phyloP scores from a whole-genome alignment of 352 stramenopile genomes.

The Phytophthora cactorum region DNA sequence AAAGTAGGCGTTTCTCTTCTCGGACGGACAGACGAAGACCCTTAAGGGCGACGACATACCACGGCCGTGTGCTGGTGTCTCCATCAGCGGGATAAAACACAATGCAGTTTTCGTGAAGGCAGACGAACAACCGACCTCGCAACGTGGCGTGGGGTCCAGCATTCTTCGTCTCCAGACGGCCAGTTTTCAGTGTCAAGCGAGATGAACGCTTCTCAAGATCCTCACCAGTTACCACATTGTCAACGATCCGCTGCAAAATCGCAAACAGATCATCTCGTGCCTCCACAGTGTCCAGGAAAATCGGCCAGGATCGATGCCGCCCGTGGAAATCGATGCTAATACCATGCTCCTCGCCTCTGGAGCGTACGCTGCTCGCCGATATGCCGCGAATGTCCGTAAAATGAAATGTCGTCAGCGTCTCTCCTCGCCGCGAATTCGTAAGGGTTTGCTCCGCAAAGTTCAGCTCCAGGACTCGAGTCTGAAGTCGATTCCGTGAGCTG shows the following conservation, averaged over 20 bases:
- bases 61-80: slow-evolving; percentile 66
- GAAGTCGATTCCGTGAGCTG: slow-evolving; percentile 77
- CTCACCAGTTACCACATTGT: slow-evolving; percentile 63
- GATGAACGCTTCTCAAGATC: slow-evolving; percentile 77
- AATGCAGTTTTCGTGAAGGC: slow-evolving; percentile 80
- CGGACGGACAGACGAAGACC: slow-evolving; percentile 69
- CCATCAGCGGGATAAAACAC: slow-evolving; percentile 80
- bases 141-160: slow-evolving; percentile 78
- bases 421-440: slow-evolving; percentile 76
- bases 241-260: slow-evolving; percentile 76
- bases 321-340: slow-evolving; percentile 75
- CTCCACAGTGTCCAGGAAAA: slow-evolving; percentile 80
- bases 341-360: slow-evolving; percentile 66
- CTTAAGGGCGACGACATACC: slow-evolving; percentile 79
- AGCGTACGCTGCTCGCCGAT: slow-evolving; percentile 42
- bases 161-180: slow-evolving; percentile 75
- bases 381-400: slow-evolving; percentile 74
- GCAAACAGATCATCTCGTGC: slow-evolving; percentile 74
- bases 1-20: slow-evolving; percentile 71
- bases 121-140: slow-evolving; percentile 77
- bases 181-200: slow-evolving; percentile 78
- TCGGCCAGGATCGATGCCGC: slow-evolving; percentile 70
- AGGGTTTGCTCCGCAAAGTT: slow-evolving; percentile 90
- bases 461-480: slow-evolving; percentile 84
- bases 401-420: slow-evolving; percentile 78